phyloP scores from a whole-genome alignment of 345 rosid species.

The Nasturtium officinale region DNA sequence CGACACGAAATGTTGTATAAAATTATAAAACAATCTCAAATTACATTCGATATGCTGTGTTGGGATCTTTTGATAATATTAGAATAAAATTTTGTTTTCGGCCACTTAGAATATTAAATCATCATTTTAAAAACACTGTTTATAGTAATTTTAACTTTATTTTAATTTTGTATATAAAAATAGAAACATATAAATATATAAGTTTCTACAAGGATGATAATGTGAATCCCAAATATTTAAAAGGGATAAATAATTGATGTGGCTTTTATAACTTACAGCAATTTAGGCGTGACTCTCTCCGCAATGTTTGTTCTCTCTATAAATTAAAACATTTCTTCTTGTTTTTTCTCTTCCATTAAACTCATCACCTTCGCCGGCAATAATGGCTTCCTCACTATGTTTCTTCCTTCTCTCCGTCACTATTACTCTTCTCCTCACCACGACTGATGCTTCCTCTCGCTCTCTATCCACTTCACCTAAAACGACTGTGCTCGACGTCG shows the following conservation, averaged over 20 bases:
- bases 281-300: slow-evolving; percentile 41
- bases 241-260: slow-evolving; percentile 27
- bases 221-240: slow-evolving; percentile 23
- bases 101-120: too few relatives aligned
- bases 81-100: neutral
- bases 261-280: slow-evolving; percentile 33
- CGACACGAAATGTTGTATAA: too few relatives aligned
- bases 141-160: neutral
- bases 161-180: neutral
- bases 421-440: slow-evolving; percentile 24
- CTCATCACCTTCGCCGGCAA: slow-evolving; percentile 24
- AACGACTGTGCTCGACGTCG: slow-evolving; percentile 51
- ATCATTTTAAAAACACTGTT: neutral
- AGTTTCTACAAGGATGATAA: neutral
- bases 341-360: slow-evolving; percentile 16
- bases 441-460: slow-evolving; percentile 47
- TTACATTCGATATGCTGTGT: neutral
- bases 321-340: slow-evolving; percentile 22
- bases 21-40: neutral
- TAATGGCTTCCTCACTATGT: slow-evolving; percentile 24
- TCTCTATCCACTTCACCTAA: slow-evolving; percentile 33
- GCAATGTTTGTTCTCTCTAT: slow-evolving; percentile 2
- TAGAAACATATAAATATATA: neutral
- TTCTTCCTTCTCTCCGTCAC: slow-evolving; percentile 31
- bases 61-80: neutral